Evolutionary conservation across 2,329 filamentous ascomycete species (phyloP), one percentile per base, ranked within the genome.

Genomic region (Alternaria infectoria): DNA sequence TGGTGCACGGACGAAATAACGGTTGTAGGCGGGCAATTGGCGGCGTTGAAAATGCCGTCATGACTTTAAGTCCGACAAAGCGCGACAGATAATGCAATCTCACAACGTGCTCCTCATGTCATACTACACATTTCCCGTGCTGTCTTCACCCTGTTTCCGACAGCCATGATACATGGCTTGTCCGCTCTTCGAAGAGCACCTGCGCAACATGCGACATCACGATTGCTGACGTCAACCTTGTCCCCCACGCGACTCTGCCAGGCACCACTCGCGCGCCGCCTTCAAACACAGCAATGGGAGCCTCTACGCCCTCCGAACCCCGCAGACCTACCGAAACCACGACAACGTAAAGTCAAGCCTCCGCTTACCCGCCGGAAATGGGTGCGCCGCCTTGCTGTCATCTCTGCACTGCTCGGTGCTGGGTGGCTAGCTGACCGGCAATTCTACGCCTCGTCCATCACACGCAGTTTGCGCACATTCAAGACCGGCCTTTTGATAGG

Each of bases 401-500:
- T 91, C 47, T 85, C 88, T 1, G 80, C 86, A 30, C 80, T 88
- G 4, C 82, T 87, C 36, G 92, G 89, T 28, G 77, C 85, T 6
- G 78, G 89, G 57, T 96, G 93, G 77, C 80, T 88, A 10, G 74
- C 90, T 64, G 96, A 99, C 81, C 86, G 81, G 13, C 86, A 91
- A 68, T 85, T 92, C 75, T 96, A 96, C 80, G 92, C 93, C 54
- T 90, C 92, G 1, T 91, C 92, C 12, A 82, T 97, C 25, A 88
- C 87, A 40, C 91, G 96, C 59, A 95, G 92, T 23, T 80, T 91
- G 45, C 90, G 91, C 45, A 97, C 96, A 0, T 97, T 98, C 78
- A 86, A 86, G 44, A 88, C 88, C 3, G 95, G 93, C 8, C 82
- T 97, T 11, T 76, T 94, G 49, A 91, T 97, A 15, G 95, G 94